These are phyloP conservation scores for Pichia sp. DNA, from an alignment of 1,139 yeast species.

Conservation along the genomic window DNA sequence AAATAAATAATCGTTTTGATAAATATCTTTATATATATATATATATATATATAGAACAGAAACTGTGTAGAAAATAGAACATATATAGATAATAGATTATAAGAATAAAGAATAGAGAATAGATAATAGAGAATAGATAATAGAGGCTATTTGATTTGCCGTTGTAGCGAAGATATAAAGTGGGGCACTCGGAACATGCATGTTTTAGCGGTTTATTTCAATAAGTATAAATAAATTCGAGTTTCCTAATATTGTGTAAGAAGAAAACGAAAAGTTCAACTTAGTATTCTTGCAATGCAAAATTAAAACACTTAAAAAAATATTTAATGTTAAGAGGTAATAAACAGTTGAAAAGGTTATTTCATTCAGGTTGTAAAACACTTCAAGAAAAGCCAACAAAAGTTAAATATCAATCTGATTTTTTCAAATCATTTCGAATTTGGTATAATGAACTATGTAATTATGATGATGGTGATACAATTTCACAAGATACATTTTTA, in stretches of 20 bases:
- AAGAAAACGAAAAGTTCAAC: too few species aligned
- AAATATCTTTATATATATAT: background rate
- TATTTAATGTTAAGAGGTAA: too few species aligned
- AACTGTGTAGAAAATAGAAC: background rate
- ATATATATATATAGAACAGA: background rate
- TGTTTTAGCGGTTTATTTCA: too few species aligned
- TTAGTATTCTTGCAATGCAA: too few species aligned
- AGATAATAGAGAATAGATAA: background rate
- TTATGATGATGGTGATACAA: conserved; percentile 19
- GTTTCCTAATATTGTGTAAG: too few species aligned
- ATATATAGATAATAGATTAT: background rate
- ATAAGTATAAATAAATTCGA: too few species aligned
- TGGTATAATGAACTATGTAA: conserved; percentile 20
- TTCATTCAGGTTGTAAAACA: too few species aligned
- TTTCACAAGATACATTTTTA: conserved; percentile 25
- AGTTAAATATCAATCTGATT: background rate
- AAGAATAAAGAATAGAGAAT: too few species aligned
- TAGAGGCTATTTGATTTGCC: background rate
- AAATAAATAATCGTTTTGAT: background rate
- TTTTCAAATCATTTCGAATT: conserved; percentile 16
- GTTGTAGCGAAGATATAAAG: conserved; percentile 1
- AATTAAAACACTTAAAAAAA: too few species aligned
- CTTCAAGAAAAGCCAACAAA: background rate
- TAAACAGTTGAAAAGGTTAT: too few species aligned
- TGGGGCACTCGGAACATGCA: background rate